Base-by-base conservation (phyloP, 306 rosid species). In the Fragaria vesca region DNA sequence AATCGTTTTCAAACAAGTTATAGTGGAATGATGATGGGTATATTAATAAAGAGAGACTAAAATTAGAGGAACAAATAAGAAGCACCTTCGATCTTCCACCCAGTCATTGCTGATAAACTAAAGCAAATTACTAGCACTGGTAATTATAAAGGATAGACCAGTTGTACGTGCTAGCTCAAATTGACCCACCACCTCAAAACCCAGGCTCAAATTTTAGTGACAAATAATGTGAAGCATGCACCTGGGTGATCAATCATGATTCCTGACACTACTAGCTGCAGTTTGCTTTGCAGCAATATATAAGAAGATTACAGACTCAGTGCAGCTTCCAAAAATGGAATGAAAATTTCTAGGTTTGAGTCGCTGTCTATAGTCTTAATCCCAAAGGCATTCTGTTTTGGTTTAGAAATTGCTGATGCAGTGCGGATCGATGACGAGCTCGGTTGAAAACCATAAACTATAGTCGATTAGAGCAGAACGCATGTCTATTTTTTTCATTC, bases 151-250 rank as follows among this genome's bases (percentile, higher is more conserved):
- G 17, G 68, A 62, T 62, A n/a, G 68, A 30, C 38, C 68, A 13
- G 40, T 62, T 62, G n/a, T 30, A 62, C n/a, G 12, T 28, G 42
- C n/a, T 30, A 30, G 20, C 68, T 30, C 15, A 16, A 12, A 62
- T 12, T 62, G 68, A 13, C 90, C 93, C 91, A 86, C 90, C 85
- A 85, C 88, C 89, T 83, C 85, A 76, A 73, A 83, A 67, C 76
- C 72, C 80, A 79, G 60, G 79, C 80, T 80, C 73, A 52, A 20
- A 52, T 28, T 20, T 72, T 32, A n/a, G 65, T 32, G 66, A 72
- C 10, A n/a, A n/a, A 52, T 54, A 20, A 34, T 72, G 32, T 36
- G 30, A 50, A 17, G 18, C 46, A 42, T 32, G 32, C 65, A 51
- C 20, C 30, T 18, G 18, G 6, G 36, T 32, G 20, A 71, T 36